Conservation (phyloP, 371 early-diverging fungal species). For the Coemansia sp. region DNA sequence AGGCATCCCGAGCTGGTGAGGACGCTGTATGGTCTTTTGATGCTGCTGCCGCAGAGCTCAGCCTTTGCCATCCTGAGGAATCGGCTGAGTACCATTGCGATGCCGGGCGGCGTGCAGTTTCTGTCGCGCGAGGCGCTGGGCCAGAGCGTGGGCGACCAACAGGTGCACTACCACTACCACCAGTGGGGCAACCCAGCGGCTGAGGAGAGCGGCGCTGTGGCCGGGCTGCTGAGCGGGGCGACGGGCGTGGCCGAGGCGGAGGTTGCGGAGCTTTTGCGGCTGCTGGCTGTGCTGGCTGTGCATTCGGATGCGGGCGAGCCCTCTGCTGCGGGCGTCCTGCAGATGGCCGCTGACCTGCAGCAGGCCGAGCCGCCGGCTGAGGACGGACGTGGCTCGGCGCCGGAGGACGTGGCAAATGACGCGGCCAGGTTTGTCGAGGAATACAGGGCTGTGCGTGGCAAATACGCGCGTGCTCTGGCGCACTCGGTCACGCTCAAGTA, state of each 20-base stretch:
- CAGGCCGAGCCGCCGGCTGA: neutral
- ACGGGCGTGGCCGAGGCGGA: constrained; percentile 10
- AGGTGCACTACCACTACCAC: constrained; percentile 21
- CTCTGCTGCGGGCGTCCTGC: too few species aligned
- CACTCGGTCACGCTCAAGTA: neutral
- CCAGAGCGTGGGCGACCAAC: neutral
- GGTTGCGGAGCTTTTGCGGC: constrained; percentile 12
- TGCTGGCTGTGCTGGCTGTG: constrained; percentile 11
- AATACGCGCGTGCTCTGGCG: constrained; percentile 18
- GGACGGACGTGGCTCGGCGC: neutral
- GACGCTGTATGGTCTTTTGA: constrained; percentile 86
- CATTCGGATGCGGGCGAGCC: constrained; percentile 3
- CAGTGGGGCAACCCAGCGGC: neutral
- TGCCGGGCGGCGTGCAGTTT: neutral
- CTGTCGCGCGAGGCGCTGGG: neutral
- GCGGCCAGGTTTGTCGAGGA: constrained; percentile 12
- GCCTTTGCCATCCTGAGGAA: constrained; percentile 91
- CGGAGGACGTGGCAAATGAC: neutral
- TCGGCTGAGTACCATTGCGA: constrained; percentile 72
- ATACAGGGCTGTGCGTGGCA: constrained; percentile 25
- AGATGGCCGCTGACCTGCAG: constrained; percentile 27
- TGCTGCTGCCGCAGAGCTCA: constrained; percentile 89
- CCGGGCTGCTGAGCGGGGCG: constrained; percentile 8
- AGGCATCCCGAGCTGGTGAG: constrained; percentile 81
- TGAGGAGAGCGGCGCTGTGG: neutral